Base-by-base conservation (phyloP, 2,329 filamentous ascomycete genomes). In the Fusarium sp. region DNA sequence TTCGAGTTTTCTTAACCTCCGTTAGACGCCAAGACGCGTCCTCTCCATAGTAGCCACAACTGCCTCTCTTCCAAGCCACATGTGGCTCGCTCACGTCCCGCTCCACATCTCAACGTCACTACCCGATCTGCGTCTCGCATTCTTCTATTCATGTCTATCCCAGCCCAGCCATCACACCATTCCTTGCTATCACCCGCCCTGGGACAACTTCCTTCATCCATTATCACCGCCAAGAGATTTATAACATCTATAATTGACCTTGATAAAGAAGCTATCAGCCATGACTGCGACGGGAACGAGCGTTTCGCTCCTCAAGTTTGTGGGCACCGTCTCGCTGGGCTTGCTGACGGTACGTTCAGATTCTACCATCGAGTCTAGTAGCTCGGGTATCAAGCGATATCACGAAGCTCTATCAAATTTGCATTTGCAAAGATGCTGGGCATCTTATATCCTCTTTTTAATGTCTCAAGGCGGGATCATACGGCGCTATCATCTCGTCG, bases 281-380 rank as follows among this genome's bases (percentile, higher is more conserved):
- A 92, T 94, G 89, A 86, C 89, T 75, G 89, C 88, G 76, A 90
- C 87, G 76, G 89, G 90, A 76, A 90, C 87, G 77, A 89, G 90
- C 78, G 86, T 97, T 78, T 91, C 93, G 60, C 84, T 92, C 81
- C 90, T 93, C 84, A 98, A 98, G 85, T 97, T 98, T 81, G 92
- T 98, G 74, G 95, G 95, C 78, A 97, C 94, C 55, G 89, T 97
- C 73, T 95, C 92, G 76, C 87, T 98, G 63, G 95, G 95, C 70
- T 87, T 98, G 62, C 84, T 97, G 81, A 97, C 94, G 65, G 94
- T 97, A 88, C 77, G 92, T 85, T 49, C 38, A 60, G 18, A 32
- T 38, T 45, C 35, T 26, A 37, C 27, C 41, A 63, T 58, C 27
- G 26, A 50, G 45, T n/a, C 20, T 37, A 35, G 23, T 15, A 45